phyloP scores from a whole-genome alignment of 169 alveolate genomes.

The Plasmodium relictum region DNA sequence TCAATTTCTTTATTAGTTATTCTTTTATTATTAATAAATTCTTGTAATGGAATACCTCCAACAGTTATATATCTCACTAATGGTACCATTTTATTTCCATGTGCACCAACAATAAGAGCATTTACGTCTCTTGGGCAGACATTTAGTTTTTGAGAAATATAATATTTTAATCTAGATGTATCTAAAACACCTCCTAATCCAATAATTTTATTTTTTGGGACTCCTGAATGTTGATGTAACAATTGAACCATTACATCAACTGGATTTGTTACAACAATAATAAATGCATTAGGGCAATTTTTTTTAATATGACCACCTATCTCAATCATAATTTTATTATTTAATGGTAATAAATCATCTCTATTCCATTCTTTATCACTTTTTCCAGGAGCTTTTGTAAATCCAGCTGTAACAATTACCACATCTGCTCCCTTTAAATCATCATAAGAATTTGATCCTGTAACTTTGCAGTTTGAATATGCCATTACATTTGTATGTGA shows the following conservation, averaged over 20 bases:
- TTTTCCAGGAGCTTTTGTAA: slow-evolving; percentile 78
- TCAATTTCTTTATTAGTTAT: slow-evolving; percentile 77
- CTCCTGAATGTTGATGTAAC: slow-evolving; percentile 86
- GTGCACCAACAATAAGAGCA: slow-evolving; percentile 91
- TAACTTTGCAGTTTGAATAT: slow-evolving; percentile 79
- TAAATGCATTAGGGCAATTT: slow-evolving; percentile 89
- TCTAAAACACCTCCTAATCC: slow-evolving; percentile 92
- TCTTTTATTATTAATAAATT: slow-evolving; percentile 79
- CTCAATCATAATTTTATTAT: slow-evolving; percentile 87
- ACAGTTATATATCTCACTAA: slow-evolving; percentile 81
- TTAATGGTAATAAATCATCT: slow-evolving; percentile 88
- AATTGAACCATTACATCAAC: slow-evolving; percentile 90
- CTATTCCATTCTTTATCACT: slow-evolving; percentile 90
- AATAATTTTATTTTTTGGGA: slow-evolving; percentile 89
- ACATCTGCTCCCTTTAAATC: slow-evolving; percentile 88
- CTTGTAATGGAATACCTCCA: slow-evolving; percentile 83
- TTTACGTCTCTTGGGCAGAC: slow-evolving; percentile 89
- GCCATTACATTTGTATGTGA: slow-evolving; percentile 84
- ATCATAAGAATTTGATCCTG: slow-evolving; percentile 84
- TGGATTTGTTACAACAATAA: slow-evolving; percentile 91
- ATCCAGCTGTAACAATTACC: slow-evolving; percentile 91
- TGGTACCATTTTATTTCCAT: slow-evolving; percentile 88
- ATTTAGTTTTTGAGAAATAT: slow-evolving; percentile 83
- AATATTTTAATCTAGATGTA: slow-evolving; percentile 87
- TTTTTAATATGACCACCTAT: slow-evolving; percentile 90